These are phyloP conservation scores for Tulasnella sp. DNA, from an alignment of 768 basidiomycete genomes.

Conservation along the genomic window DNA sequence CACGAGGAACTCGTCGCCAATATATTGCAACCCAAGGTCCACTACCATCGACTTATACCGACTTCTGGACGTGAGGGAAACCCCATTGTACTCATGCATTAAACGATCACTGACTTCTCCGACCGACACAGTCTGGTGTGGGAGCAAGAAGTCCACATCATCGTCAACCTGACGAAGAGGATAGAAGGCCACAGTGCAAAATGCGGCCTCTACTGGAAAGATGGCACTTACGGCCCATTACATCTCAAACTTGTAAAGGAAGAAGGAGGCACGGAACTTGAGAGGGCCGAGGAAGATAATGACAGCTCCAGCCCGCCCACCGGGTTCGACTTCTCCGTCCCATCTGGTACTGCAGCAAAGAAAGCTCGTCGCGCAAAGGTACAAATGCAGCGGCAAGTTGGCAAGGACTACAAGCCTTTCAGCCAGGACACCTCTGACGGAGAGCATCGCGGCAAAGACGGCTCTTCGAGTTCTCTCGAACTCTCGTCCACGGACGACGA, in stretches of 20 bases:
- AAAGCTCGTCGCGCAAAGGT: slow-evolving; percentile 43
- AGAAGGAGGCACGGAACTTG: slow-evolving; percentile 40
- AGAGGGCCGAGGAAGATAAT: slow-evolving; percentile 39
- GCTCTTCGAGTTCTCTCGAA: background rate
- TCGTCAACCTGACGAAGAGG: slow-evolving; percentile 95
- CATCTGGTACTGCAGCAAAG: slow-evolving; percentile 31
- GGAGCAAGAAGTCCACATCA: slow-evolving; percentile 92
- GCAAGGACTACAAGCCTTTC: slow-evolving; percentile 8
- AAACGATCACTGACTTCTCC: background rate
- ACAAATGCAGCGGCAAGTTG: slow-evolving; percentile 10
- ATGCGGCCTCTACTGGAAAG: slow-evolving; percentile 83
- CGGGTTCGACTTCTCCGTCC: slow-evolving; percentile 48
- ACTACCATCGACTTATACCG: slow-evolving; percentile 77
- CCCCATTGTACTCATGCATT: background rate
- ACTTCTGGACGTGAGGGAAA: slow-evolving; percentile 86
- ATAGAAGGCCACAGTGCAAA: slow-evolving; percentile 84
- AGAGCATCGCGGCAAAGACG: background rate
- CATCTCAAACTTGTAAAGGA: slow-evolving; percentile 53
- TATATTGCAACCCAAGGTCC: slow-evolving; percentile 98
- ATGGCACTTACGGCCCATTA: slow-evolving; percentile 63
- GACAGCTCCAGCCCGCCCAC: slow-evolving; percentile 23
- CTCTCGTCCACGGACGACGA: slow-evolving; percentile 24
- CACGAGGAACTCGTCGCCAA: slow-evolving; percentile 69
- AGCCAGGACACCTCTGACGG: background rate
- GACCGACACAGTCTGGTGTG: slow-evolving; percentile 61